Percentiles rank a stretch among this genome's conserved stretches.
phyloP scores from a whole-genome alignment of 768 basidiomycete genomes.

The Boletus rufocinnamomeus region DNA sequence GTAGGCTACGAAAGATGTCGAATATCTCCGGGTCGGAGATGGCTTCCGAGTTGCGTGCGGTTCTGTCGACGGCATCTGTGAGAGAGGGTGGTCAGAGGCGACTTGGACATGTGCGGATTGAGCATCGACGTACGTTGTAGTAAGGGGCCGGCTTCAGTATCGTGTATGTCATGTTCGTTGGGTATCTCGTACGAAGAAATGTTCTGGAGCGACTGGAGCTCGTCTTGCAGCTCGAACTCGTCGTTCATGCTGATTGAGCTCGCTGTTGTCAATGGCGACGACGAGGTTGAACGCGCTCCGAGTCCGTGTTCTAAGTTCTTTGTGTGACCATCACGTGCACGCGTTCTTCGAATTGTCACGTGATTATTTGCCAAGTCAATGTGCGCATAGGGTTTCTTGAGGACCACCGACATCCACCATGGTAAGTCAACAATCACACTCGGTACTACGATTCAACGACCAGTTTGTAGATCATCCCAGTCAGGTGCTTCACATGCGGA shows the following conservation, averaged over 20 bases:
- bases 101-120: background rate
- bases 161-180: conserved; percentile 63
- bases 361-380: background rate
- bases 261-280: conserved; percentile 5
- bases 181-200: conserved; percentile 62
- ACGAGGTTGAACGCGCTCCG: conserved; percentile 12
- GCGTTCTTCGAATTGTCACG: conserved; percentile 12
- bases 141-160: conserved; percentile 54
- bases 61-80: conserved; percentile 76
- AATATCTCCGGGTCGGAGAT: conserved; percentile 71
- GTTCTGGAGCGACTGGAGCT: conserved; percentile 67
- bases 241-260: conserved; percentile 35
- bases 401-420: conserved; percentile 23
- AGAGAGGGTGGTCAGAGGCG: conserved; percentile 15
- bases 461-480: conserved; percentile 80
- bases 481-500: conserved; percentile 94
- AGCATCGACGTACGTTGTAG: conserved; percentile 53
- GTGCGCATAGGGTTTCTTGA: background rate
- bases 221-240: conserved; percentile 77
- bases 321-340: conserved; percentile 29
- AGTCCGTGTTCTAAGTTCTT: too few species aligned
- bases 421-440: conserved; percentile 17
- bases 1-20: conserved; percentile 77
- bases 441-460: background rate
- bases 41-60: conserved; percentile 73